Conservation (phyloP, 352 stramenopile species). For the Phytophthora kernoviae region DNA sequence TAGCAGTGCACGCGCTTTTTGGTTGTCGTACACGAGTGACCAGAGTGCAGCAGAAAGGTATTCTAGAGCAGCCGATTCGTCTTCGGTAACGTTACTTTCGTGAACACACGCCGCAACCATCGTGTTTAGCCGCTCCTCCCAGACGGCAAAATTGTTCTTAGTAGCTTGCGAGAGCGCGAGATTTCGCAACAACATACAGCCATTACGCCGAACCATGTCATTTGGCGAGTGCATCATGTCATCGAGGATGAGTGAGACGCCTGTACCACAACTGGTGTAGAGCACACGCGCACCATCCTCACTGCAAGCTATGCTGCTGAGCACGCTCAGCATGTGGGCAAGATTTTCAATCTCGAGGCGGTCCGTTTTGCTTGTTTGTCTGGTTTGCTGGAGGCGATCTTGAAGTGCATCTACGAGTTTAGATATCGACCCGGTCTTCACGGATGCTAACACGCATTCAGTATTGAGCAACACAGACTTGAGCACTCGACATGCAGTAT, state of each 20-base stretch:
- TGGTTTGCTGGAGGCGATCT: slow-evolving; percentile 35
- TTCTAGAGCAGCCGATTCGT: slow-evolving; percentile 12
- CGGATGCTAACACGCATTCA: slow-evolving; percentile 51
- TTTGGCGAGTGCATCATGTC: slow-evolving; percentile 50
- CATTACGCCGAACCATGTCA: slow-evolving; percentile 27
- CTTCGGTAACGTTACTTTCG: not conserved
- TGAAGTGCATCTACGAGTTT: slow-evolving; percentile 45
- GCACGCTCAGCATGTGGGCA: slow-evolving; percentile 48
- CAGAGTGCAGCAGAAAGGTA: slow-evolving; percentile 51
- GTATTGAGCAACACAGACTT: slow-evolving; percentile 49
- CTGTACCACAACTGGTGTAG: slow-evolving; percentile 33
- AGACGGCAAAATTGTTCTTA: slow-evolving; percentile 65
- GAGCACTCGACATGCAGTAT: slow-evolving; percentile 47
- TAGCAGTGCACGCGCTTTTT: slow-evolving; percentile 56
- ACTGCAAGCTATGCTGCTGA: slow-evolving; percentile 42
- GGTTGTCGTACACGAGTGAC: slow-evolving; percentile 70
- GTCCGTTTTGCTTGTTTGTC: slow-evolving; percentile 45
- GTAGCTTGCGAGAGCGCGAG: slow-evolving; percentile 56
- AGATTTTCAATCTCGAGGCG: slow-evolving; percentile 38
- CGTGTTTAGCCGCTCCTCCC: slow-evolving; percentile 48
- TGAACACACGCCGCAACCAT: slow-evolving; percentile 35
- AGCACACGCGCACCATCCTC: slow-evolving; percentile 56
- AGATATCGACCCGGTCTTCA: slow-evolving; percentile 49
- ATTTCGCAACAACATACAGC: slow-evolving; percentile 62
- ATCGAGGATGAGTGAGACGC: slow-evolving; percentile 45